Conservation (phyloP, 768 basidiomycete species). For the Thelephora ganbajun region DNA sequence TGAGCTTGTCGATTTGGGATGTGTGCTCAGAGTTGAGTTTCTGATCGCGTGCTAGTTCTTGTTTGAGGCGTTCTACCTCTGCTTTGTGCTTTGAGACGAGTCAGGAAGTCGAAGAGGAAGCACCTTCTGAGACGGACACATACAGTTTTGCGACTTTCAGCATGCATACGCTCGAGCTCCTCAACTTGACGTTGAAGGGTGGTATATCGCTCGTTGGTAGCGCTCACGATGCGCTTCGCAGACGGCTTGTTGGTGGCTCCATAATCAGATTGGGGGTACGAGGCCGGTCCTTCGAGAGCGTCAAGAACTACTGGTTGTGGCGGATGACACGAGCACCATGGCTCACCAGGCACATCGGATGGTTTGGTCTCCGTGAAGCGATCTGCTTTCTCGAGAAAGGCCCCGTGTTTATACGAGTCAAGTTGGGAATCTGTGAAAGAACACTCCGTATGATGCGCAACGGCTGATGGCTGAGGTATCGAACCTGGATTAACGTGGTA, state of each 20-base stretch:
- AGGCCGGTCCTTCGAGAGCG: slow-evolving; percentile 19
- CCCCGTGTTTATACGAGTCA: slow-evolving; percentile 42
- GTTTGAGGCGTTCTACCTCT: slow-evolving; percentile 44
- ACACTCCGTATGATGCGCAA: background rate
- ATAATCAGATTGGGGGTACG: slow-evolving; percentile 14
- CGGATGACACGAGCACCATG: background rate
- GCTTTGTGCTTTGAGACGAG: slow-evolving; percentile 33
- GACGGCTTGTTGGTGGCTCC: slow-evolving; percentile 17
- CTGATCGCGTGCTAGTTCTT: slow-evolving; percentile 37
- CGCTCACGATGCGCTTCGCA: slow-evolving; percentile 8
- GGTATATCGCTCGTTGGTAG: slow-evolving; percentile 32
- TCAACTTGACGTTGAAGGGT: slow-evolving; percentile 49
- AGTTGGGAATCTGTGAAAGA: slow-evolving; percentile 24
- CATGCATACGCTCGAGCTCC: slow-evolving; percentile 46
- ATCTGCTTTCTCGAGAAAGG: slow-evolving; percentile 42
- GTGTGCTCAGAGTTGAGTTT: slow-evolving; percentile 33
- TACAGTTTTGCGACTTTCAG: slow-evolving; percentile 54
- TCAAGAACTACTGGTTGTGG: background rate
- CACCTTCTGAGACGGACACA: slow-evolving; percentile 10
- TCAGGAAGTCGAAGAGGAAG: slow-evolving; percentile 1
- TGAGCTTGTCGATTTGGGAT: slow-evolving; percentile 45
- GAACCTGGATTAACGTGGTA: slow-evolving; percentile 31
- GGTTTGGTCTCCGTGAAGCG: slow-evolving; percentile 33
- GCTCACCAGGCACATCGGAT: slow-evolving; percentile 28
- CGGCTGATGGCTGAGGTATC: background rate